Evolutionary conservation across 768 basidiomycete species (phyloP).

Genomic region (Strobilomyces confusus): DNA sequence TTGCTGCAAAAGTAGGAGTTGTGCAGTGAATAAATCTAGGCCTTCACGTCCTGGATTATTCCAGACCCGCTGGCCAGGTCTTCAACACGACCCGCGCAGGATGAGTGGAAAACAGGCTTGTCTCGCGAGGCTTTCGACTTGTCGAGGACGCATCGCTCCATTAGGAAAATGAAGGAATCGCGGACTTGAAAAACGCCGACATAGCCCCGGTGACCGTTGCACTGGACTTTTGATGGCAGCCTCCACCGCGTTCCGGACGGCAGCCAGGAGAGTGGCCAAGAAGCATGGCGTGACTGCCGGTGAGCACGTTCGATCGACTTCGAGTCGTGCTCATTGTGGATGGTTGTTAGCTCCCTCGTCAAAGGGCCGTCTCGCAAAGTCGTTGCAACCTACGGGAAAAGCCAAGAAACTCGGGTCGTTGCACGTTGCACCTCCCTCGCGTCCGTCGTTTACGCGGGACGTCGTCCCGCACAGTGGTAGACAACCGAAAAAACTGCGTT

Average conservation of each 20-base stretch:
- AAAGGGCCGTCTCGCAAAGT: constrained; percentile 26
- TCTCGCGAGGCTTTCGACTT: neutral
- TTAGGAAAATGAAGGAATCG: constrained; percentile 9
- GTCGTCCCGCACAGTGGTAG: constrained; percentile 17
- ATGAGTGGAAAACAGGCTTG: neutral
- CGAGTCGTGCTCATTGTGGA: neutral
- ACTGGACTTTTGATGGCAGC: constrained; percentile 1
- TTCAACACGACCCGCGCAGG: neutral
- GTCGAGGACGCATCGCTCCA: neutral
- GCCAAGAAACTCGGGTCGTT: constrained; percentile 26
- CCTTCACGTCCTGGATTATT: neutral
- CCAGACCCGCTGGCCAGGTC: neutral
- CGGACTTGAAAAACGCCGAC: constrained; percentile 11
- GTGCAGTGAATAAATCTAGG: neutral
- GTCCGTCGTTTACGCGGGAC: constrained; percentile 17
- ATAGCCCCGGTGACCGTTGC: neutral
- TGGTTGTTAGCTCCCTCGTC: constrained; percentile 18
- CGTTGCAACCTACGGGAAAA: constrained; percentile 25
- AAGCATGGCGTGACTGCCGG: constrained; percentile 11
- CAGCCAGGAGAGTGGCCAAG: constrained; percentile 5
- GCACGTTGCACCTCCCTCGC: constrained; percentile 21
- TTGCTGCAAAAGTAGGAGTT: too few species aligned
- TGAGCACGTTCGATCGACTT: constrained; percentile 5
- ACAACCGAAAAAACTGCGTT: constrained; percentile 3
- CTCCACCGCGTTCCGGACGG: constrained; percentile 4